These are phyloP conservation scores for Neopestalotiopsis sp. DNA, from an alignment of 2,329 filamentous ascomycete genomes.

Conservation along the genomic window DNA sequence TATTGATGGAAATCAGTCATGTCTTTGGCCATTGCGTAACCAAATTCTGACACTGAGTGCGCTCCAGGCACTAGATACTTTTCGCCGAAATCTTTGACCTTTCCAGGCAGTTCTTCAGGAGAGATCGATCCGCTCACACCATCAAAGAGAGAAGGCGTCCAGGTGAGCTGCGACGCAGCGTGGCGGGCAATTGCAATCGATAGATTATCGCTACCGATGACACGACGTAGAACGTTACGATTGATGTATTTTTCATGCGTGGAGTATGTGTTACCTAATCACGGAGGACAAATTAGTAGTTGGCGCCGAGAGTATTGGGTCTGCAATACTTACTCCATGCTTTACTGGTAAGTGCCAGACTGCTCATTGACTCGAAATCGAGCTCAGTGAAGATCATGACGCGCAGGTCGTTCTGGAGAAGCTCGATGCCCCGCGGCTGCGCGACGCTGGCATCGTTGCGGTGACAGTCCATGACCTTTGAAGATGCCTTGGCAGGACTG, in stretches of 20 bases:
- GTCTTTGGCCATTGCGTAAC: not conserved
- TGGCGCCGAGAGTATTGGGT: not conserved
- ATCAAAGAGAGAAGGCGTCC: not conserved
- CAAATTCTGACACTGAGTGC: not conserved
- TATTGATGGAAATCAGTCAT: not conserved
- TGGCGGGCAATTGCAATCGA: not conserved
- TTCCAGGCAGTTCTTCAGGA: not conserved
- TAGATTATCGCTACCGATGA: not conserved
- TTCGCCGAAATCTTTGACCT: not conserved
- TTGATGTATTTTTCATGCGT: not conserved
- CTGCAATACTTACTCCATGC: not conserved
- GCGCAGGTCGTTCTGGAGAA: too few relatives aligned
- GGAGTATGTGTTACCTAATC: too few relatives aligned
- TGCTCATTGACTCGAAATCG: not conserved
- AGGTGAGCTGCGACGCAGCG: not conserved
- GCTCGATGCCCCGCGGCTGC: too few relatives aligned
- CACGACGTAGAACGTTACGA: not conserved
- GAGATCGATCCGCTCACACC: not conserved
- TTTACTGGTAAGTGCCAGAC: not conserved
- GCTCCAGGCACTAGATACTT: not conserved
- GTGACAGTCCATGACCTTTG: too few relatives aligned
- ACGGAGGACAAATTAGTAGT: too few relatives aligned
- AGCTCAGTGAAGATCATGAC: not conserved
- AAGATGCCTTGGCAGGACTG: too few relatives aligned
- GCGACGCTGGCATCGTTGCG: too few relatives aligned